Conservation (phyloP, 257 asterid species). For the Verbascum thapsus region DNA sequence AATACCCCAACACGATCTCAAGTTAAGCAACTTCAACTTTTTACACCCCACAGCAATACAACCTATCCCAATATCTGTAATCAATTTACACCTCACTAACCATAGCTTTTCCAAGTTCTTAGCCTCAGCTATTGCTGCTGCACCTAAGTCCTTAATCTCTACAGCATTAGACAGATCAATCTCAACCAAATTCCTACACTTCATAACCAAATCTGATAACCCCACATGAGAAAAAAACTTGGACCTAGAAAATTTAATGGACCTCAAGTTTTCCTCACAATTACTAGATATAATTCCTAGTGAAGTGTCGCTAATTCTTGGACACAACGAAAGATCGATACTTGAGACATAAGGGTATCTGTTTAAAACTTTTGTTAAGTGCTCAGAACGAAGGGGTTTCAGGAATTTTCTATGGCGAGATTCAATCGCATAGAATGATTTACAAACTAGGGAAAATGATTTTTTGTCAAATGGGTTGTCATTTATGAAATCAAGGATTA, state of each 20-base stretch:
- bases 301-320: slow-evolving; percentile 32
- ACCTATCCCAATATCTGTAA: slow-evolving; percentile 51
- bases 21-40: slow-evolving; percentile 36
- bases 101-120: slow-evolving; percentile 42
- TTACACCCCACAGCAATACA: slow-evolving; percentile 53
- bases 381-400: slow-evolving; percentile 36
- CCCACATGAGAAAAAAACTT: slow-evolving; percentile 40
- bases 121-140: slow-evolving; percentile 43
- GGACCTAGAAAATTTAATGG: slow-evolving; percentile 39
- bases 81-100: slow-evolving; percentile 42
- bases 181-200: slow-evolving; percentile 39
- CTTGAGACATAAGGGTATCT: slow-evolving; percentile 34
- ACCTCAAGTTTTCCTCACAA: slow-evolving; percentile 22
- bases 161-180: slow-evolving; percentile 44
- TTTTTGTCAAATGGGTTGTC: slow-evolving; percentile 36
- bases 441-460: slow-evolving; percentile 41
- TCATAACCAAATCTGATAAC: slow-evolving; percentile 34
- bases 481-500: slow-evolving; percentile 40
- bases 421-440: slow-evolving; percentile 36
- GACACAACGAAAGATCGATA: slow-evolving; percentile 43
- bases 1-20: slow-evolving; percentile 48
- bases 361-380: slow-evolving; percentile 13
- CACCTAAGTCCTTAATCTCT: slow-evolving; percentile 41
- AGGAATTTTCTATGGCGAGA: slow-evolving; percentile 38
- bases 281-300: slow-evolving; percentile 24